A percentile compares a stretch with the other conserved stretches of the same genome.
Evolutionary conservation across 805 yeast genomes (phyloP).

Genomic region (Metschnikowia shivogae): DNA sequence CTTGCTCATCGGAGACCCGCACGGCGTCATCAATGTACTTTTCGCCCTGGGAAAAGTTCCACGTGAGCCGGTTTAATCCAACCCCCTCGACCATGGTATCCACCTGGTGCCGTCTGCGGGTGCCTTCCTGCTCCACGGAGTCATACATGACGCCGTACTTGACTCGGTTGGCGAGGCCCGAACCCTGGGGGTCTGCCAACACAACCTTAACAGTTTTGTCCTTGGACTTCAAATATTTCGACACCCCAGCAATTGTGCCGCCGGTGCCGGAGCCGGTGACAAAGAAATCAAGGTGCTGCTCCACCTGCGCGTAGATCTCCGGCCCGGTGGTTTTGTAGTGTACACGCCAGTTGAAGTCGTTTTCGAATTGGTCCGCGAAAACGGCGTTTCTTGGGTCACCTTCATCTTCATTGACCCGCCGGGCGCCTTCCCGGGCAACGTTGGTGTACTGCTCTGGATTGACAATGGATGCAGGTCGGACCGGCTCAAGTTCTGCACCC

Average conservation of each 20-base stretch:
- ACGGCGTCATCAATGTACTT: conserved; percentile 69
- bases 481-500: conserved; percentile 82
- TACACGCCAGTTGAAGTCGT: conserved; percentile 81
- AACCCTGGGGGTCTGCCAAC: conserved; percentile 94
- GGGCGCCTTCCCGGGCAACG: conserved; percentile 69
- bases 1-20: conserved; percentile 74
- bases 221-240: conserved; percentile 40
- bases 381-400: conserved; percentile 51
- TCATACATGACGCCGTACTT: conserved; percentile 95
- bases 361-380: conserved; percentile 95
- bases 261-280: conserved; percentile 96
- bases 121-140: conserved; percentile 83
- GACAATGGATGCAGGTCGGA: conserved; percentile 91
- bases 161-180: conserved; percentile 82
- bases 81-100: conserved; percentile 94
- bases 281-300: conserved; percentile 64
- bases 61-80: conserved; percentile 83
- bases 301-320: conserved; percentile 76
- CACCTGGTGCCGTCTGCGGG: conserved; percentile 91
- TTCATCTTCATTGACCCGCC: conserved; percentile 39
- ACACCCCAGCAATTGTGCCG: conserved; percentile 28
- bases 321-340: conserved; percentile 89
- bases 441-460: conserved; percentile 93
- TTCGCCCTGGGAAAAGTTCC: conserved; percentile 73
- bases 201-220: conserved; percentile 45